Evolutionary conservation across 1,284 basidiomycete species (phyloP).

Genomic region (Malassezia vespertilionis): DNA sequence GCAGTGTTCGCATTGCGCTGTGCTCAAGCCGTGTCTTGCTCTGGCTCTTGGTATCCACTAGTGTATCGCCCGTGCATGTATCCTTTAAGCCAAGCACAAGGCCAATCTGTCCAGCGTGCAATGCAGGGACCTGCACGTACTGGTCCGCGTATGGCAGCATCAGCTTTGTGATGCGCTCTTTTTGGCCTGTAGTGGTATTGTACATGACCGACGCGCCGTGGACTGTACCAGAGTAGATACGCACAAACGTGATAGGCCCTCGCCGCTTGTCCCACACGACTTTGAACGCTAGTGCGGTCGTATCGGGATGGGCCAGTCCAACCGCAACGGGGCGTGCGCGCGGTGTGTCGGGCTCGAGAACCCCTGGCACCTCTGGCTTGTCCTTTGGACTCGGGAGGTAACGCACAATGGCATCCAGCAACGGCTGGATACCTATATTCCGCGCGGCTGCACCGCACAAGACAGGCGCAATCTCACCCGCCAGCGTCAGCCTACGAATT

Average conservation of each 20-base stretch:
- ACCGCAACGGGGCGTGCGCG: background rate
- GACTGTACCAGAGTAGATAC: conserved; percentile 66
- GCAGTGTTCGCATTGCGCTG: conserved; percentile 29
- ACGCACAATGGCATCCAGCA: conserved; percentile 69
- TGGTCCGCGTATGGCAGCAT: conserved; percentile 68
- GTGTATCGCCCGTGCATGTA: conserved; percentile 77
- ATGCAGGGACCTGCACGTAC: conserved; percentile 65
- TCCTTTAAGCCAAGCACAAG: conserved; percentile 70
- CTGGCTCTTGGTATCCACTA: conserved; percentile 46
- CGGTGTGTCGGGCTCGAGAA: conserved; percentile 3
- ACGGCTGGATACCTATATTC: conserved; percentile 66
- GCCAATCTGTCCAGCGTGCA: conserved; percentile 71
- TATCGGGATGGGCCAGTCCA: background rate
- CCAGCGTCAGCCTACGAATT: conserved; percentile 60
- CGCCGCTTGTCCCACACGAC: conserved; percentile 70
- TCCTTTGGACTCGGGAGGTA: conserved; percentile 63
- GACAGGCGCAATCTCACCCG: conserved; percentile 63
- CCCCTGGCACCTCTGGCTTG: conserved; percentile 17
- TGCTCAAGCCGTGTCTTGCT: conserved; percentile 17
- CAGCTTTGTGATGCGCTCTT: conserved; percentile 66
- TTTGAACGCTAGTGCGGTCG: conserved; percentile 63
- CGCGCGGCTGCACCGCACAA: conserved; percentile 71
- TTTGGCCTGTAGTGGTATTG: conserved; percentile 60
- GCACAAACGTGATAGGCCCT: conserved; percentile 82
- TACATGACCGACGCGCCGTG: conserved; percentile 59